These are phyloP conservation scores for Lasiosphaeria hispida DNA, from an alignment of 495 filamentous ascomycete genomes.

Conservation along the genomic window DNA sequence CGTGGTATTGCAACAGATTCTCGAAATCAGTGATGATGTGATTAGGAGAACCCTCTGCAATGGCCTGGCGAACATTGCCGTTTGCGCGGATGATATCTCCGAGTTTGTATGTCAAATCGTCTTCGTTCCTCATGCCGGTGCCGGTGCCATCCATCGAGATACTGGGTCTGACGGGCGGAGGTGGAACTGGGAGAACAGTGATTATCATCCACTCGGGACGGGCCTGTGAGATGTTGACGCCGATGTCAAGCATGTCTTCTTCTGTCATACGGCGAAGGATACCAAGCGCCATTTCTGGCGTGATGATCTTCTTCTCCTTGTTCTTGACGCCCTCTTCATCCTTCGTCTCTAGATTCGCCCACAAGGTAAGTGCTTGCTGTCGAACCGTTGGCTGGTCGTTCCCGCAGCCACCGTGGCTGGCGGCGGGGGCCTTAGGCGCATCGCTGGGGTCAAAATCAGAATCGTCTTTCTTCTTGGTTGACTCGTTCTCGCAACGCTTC, in stretches of 20 bases:
- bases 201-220: slow-evolving; percentile 98
- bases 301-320: slow-evolving; percentile 82
- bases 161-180: slow-evolving; percentile 91
- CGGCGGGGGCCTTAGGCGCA: slow-evolving; percentile 47
- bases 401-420: slow-evolving; percentile 83
- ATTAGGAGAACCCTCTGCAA: slow-evolving; percentile 81
- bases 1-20: slow-evolving; percentile 91
- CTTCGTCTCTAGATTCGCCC: slow-evolving; percentile 47
- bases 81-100: slow-evolving; percentile 98
- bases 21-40: slow-evolving; percentile 90
- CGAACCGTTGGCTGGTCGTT: slow-evolving; percentile 86
- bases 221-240: slow-evolving; percentile 88
- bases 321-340: slow-evolving; percentile 75
- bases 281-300: slow-evolving; percentile 77
- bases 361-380: slow-evolving; percentile 77
- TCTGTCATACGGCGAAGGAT: slow-evolving; percentile 80
- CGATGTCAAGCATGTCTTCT: slow-evolving; percentile 79
- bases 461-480: slow-evolving; percentile 56
- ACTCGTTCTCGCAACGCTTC: slow-evolving; percentile 73
- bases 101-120: slow-evolving; percentile 98
- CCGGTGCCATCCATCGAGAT: slow-evolving; percentile 91
- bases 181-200: slow-evolving; percentile 90
- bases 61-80: slow-evolving; percentile 83
- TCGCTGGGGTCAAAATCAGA: slow-evolving; percentile 48
- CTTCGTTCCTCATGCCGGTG: slow-evolving; percentile 83